These are phyloP conservation scores for Arctium lappa DNA, from an alignment of 129 eudicot genomes.

Conservation along the genomic window DNA sequence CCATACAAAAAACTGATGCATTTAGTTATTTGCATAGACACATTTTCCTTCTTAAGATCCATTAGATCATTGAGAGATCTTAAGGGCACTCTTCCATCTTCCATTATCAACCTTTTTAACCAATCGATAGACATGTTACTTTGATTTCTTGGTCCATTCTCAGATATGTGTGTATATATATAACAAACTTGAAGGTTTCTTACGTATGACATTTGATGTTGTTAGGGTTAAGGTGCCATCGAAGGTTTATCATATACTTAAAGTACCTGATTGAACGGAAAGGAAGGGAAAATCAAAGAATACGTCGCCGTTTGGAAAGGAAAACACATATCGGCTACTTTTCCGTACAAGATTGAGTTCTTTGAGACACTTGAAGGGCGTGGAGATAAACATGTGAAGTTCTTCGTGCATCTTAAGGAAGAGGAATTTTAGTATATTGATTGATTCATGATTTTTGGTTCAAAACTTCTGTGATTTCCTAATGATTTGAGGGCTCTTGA, in stretches of 20 bases:
- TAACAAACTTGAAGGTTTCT: no score
- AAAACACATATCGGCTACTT: conserved; percentile 67
- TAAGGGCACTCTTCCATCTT: neutral
- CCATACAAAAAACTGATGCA: no score
- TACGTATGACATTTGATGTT: no score
- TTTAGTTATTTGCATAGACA: neutral
- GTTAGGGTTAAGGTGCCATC: conserved; percentile 67
- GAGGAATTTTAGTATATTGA: conserved; percentile 80
- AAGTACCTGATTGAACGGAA: conserved; percentile 60
- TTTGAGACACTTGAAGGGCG: conserved; percentile 47
- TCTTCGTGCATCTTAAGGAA: conserved; percentile 69
- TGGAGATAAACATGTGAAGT: conserved; percentile 55
- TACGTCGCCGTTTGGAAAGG: conserved; percentile 71
- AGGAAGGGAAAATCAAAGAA: conserved; percentile 60
- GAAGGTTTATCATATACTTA: conserved; percentile 73
- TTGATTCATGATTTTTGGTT: conserved; percentile 33
- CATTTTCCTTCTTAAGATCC: neutral
- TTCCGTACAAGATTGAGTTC: conserved; percentile 74
- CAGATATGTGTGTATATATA: no score
- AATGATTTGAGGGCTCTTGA: no score
- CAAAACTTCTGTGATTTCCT: neutral
- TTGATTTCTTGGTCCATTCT: no score
- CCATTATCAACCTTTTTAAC: neutral
- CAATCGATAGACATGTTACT: no score
- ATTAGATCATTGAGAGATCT: neutral